Evolutionary conservation across 495 filamentous ascomycete genomes (phyloP).

Genomic region (Penicillium dipodomyicola): DNA sequence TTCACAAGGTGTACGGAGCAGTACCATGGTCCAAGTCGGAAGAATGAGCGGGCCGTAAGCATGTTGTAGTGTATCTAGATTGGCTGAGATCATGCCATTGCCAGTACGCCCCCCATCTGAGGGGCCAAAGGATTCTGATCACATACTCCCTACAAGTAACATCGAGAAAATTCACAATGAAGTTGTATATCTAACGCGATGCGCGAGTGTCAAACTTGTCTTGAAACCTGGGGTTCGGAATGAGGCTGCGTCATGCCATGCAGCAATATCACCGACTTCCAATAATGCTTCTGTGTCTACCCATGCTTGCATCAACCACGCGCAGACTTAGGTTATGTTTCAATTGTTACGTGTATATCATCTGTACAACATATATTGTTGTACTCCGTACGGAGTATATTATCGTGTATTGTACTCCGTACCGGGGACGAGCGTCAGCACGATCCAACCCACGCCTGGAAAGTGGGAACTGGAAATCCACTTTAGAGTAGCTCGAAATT

Average conservation of each 20-base stretch:
- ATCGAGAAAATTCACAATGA: background rate
- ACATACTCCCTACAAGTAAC: background rate
- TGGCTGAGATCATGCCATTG: constrained; percentile 9
- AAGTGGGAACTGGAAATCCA: constrained; percentile 8
- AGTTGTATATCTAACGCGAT: background rate
- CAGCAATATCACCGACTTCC: background rate
- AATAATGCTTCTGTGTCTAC: background rate
- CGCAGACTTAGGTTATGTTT: background rate
- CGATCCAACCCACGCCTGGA: constrained; percentile 4
- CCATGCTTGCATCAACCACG: background rate
- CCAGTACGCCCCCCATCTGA: background rate
- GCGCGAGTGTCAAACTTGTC: background rate
- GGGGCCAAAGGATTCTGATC: background rate
- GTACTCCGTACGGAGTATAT: background rate
- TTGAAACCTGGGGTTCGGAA: background rate
- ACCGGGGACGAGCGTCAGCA: constrained; percentile 3
- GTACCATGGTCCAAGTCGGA: background rate
- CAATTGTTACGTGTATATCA: background rate
- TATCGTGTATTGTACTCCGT: background rate
- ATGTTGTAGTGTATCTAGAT: background rate
- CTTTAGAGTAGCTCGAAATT: constrained; percentile 3
- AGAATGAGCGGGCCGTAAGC: background rate
- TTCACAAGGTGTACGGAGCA: too few species aligned
- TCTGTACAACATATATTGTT: background rate
- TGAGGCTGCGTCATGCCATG: background rate